Conservation (phyloP, 2,329 filamentous ascomycete species). For the Epichloe sp. region DNA sequence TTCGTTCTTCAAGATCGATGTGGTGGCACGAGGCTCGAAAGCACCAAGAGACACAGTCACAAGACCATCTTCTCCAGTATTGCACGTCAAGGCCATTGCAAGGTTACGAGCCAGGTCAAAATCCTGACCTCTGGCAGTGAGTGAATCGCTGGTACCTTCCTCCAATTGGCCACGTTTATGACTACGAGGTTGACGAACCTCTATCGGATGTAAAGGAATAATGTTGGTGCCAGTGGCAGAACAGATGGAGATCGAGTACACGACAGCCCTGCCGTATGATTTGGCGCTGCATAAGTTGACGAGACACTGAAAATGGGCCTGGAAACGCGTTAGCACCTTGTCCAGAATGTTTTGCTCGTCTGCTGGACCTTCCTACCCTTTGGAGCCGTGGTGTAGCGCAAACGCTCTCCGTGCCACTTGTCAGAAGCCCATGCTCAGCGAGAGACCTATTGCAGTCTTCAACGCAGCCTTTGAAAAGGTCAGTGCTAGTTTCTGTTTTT, state of each 20-base stretch:
- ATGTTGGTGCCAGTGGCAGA: slow-evolving; percentile 15
- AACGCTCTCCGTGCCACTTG: slow-evolving; percentile 7
- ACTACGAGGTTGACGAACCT: slow-evolving; percentile 8
- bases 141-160: neutral
- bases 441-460: slow-evolving; percentile 10
- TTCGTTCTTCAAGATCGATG: slow-evolving; percentile 2
- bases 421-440: slow-evolving; percentile 7
- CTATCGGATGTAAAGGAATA: slow-evolving; percentile 17
- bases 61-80: slow-evolving; percentile 19
- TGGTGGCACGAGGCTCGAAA: slow-evolving; percentile 7
- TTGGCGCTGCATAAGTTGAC: slow-evolving; percentile 14
- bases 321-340: slow-evolving; percentile 5
- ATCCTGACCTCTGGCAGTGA: neutral
- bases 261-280: slow-evolving; percentile 19
- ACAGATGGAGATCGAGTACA: slow-evolving; percentile 15
- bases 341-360: neutral
- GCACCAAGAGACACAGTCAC: slow-evolving; percentile 16
- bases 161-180: slow-evolving; percentile 2
- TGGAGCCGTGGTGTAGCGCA: slow-evolving; percentile 7
- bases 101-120: slow-evolving; percentile 12
- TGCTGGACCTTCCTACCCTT: neutral
- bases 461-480: slow-evolving; percentile 9
- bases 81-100: slow-evolving; percentile 16
- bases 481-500: neutral
- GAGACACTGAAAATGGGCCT: slow-evolving; percentile 21